Conservation (phyloP, 2,329 filamentous ascomycete species). For the Aspergillus japonicus region DNA sequence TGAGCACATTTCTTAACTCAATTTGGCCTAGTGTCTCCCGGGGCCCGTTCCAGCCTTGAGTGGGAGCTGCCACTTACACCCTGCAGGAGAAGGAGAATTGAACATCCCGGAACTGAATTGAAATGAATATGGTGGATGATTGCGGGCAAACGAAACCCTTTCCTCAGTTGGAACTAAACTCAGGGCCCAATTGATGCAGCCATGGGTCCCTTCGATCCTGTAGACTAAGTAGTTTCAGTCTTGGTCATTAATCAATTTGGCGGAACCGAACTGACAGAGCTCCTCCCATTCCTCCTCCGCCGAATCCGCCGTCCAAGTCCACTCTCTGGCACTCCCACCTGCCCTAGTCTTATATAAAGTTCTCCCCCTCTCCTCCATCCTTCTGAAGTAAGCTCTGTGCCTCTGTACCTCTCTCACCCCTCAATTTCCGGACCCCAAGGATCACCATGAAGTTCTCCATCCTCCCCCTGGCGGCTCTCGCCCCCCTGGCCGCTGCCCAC, state of each 20-base stretch:
- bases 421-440: neutral
- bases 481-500: constrained; percentile 53
- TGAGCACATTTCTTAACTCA: constrained; percentile 31
- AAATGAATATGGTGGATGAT: no score
- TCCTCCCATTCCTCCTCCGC: neutral
- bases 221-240: neutral
- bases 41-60: neutral
- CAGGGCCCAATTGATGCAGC: neutral
- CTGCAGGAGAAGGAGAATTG: no score
- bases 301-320: neutral
- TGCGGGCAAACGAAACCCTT: neutral
- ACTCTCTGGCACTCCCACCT: neutral
- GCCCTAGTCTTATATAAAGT: neutral
- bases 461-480: constrained; percentile 40
- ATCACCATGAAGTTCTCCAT: constrained; percentile 35
- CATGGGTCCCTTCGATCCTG: neutral
- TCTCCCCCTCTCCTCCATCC: neutral
- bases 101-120: no score
- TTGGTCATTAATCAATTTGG: neutral
- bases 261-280: neutral
- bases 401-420: neutral
- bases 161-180: neutral
- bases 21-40: constrained; percentile 10
- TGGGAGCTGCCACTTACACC: neutral
- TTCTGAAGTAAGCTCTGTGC: neutral